These are phyloP conservation scores for Castanea mollissima DNA, from an alignment of 306 rosid species.

Conservation along the genomic window DNA sequence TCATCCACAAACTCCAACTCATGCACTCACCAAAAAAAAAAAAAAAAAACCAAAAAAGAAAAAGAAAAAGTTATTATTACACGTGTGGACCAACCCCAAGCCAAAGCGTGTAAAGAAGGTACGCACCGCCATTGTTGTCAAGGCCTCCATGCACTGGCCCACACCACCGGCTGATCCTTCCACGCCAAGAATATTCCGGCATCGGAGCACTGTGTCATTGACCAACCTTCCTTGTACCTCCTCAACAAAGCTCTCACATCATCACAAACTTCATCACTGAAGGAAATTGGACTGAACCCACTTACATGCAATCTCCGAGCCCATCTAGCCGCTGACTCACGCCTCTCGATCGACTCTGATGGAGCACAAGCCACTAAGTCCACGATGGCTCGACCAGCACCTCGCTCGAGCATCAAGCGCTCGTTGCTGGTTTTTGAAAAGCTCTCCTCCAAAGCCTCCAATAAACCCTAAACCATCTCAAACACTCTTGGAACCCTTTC, in stretches of 20 bases:
- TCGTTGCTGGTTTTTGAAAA: conserved; percentile 69
- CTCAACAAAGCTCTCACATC: conserved; percentile 82
- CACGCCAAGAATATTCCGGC: conserved; percentile 86
- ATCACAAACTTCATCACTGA: conserved; percentile 84
- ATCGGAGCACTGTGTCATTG: conserved; percentile 60
- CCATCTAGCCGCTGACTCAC: conserved; percentile 76
- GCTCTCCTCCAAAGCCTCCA: conserved; percentile 82
- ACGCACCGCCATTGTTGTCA: conserved; percentile 26
- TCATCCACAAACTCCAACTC: conserved; percentile 6
- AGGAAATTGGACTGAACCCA: conserved; percentile 57
- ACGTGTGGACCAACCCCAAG: conserved; percentile 37
- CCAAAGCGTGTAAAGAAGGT: conserved; percentile 1
- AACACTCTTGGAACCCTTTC: conserved; percentile 68
- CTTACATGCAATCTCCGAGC: conserved; percentile 61
- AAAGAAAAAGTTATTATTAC: conserved; percentile 31
- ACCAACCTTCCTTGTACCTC: conserved; percentile 92
- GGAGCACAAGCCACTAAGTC: conserved; percentile 67
- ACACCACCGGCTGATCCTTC: conserved; percentile 90
- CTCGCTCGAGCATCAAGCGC: conserved; percentile 68
- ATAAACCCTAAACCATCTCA: conserved; percentile 95
- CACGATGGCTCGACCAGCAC: conserved; percentile 76
- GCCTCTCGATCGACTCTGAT: conserved; percentile 60
- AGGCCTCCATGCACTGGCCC: conserved; percentile 96
- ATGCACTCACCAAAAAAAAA: conserved; percentile 42
- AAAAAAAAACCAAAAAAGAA: too few species aligned